These are phyloP conservation scores for Cryphonectria radicalis DNA, from an alignment of 2,329 filamentous ascomycete genomes.

Conservation along the genomic window DNA sequence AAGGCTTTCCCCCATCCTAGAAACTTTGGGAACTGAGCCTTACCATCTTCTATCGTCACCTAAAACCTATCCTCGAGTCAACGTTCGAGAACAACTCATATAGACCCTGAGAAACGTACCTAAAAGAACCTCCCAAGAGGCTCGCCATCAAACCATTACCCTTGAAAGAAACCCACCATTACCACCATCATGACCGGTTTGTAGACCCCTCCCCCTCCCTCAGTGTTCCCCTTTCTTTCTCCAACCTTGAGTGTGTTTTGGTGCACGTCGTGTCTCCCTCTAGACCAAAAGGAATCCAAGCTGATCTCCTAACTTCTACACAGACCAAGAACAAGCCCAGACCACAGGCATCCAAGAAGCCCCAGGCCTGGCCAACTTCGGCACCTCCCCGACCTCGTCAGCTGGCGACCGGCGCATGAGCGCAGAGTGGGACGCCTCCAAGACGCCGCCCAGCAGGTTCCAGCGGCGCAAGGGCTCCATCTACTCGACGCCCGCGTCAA, in stretches of 20 bases:
- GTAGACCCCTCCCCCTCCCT: not conserved
- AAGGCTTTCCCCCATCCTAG: not conserved
- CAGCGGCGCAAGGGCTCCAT: conserved; percentile 73
- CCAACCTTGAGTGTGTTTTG: not conserved
- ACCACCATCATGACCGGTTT: conserved; percentile 24
- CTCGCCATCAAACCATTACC: not conserved
- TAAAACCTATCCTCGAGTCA: not conserved
- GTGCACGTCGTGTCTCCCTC: not conserved
- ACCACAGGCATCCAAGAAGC: conserved; percentile 35
- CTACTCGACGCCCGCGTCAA: conserved; percentile 66
- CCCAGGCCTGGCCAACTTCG: conserved; percentile 30
- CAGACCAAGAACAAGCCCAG: conserved; percentile 24
- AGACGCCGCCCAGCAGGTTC: conserved; percentile 69
- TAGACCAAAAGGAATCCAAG: conserved; percentile 3
- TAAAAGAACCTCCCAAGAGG: not conserved
- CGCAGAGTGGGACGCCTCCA: conserved; percentile 64
- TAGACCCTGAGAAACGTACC: not conserved
- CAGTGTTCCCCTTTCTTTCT: too few relatives aligned
- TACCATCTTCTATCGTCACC: not conserved
- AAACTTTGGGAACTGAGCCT: not conserved
- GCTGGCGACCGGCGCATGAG: conserved; percentile 43
- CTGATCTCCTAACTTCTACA: not conserved
- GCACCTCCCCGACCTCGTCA: conserved; percentile 39
- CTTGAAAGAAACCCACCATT: not conserved
- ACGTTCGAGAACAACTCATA: not conserved